Percentiles rank a stretch among this genome's conserved stretches.
phyloP scores from a whole-genome alignment of 1,284 basidiomycete genomes.

The Apiotrichum brassicae region DNA sequence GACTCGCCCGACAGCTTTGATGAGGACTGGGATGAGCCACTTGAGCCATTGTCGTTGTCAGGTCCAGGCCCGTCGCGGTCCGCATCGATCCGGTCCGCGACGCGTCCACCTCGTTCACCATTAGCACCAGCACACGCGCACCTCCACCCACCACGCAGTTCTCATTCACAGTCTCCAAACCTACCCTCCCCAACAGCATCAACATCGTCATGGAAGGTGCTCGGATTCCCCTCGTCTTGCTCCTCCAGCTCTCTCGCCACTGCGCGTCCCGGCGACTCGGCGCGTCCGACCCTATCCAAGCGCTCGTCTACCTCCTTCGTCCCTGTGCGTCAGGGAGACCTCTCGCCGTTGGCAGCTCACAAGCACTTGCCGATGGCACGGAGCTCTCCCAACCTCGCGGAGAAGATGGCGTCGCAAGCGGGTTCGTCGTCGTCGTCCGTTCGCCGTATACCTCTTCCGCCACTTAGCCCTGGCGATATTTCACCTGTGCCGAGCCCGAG shows the following conservation, averaged over 20 bases:
- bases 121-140: not conserved
- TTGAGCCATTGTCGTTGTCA: conserved; percentile 10
- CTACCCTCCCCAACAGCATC: conserved; percentile 4
- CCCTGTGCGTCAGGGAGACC: not conserved
- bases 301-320: conserved; percentile 2
- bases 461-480: not conserved
- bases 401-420: not conserved
- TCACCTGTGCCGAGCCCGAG: not conserved
- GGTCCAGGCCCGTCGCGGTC: conserved; percentile 12
- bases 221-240: not conserved
- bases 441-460: not conserved
- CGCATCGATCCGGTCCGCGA: not conserved
- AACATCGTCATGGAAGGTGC: not conserved
- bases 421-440: not conserved
- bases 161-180: conserved; percentile 8
- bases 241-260: not conserved
- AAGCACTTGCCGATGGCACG: conserved; percentile 2
- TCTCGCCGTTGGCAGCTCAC: conserved; percentile 1
- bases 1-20: conserved; percentile 16
- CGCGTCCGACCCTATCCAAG: not conserved
- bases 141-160: conserved; percentile 9
- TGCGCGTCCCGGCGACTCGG: not conserved
- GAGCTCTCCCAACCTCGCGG: conserved; percentile 11
- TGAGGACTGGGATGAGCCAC: conserved; percentile 19
- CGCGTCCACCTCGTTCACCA: conserved; percentile 2